Evolutionary conservation across 1,284 basidiomycete genomes (phyloP), one percentile per base, ranked within the genome.

Genomic region (Hemileccinum hortonii): DNA sequence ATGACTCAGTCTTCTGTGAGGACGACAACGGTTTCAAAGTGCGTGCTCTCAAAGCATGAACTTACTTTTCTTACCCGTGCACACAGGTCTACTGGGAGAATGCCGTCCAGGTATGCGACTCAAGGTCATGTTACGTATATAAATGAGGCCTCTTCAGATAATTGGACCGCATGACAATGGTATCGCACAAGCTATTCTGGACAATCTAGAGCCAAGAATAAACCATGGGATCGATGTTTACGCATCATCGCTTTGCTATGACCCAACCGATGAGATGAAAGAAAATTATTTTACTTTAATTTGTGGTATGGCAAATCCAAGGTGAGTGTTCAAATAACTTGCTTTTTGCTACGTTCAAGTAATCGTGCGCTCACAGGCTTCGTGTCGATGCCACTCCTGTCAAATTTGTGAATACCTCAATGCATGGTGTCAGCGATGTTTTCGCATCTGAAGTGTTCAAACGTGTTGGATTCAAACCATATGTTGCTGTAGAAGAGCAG

Each of bases 11-110:
- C 29, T 43, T 16, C 35, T 36, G 16, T 29, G 32, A 89, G 87
- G 71, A 87, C 65, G 92, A 94, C 61, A 94, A 94, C 64, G 91
- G 92, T 4, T 93, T 89, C 71, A 93, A 94, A 73, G 87, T 84
- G 53, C 51, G 64, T 55, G 14, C 21, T 39, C 35, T 12, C 29
- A 14, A 26, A 19, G 8, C 24, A 16, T 35, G 6, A 4, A 22
- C 15, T 29, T 36, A 16, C 16, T 24, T 9, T 14, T n/a, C 30
- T 55, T 26, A 55, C 32, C 16, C 22, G 18, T 53, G 36, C 7
- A 33, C 22, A 26, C 38, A 87, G 87, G 88, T 91, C 12, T 92
- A 92, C 59, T 91, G 89, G 89, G 87, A 90, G 65, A 92, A 91
- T 62, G 88, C 81, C 1, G 85, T 91, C 2, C 88, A 91, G 74